These are phyloP conservation scores for Erigeron canadensis DNA, from an alignment of 129 eudicot species.

Conservation along the genomic window DNA sequence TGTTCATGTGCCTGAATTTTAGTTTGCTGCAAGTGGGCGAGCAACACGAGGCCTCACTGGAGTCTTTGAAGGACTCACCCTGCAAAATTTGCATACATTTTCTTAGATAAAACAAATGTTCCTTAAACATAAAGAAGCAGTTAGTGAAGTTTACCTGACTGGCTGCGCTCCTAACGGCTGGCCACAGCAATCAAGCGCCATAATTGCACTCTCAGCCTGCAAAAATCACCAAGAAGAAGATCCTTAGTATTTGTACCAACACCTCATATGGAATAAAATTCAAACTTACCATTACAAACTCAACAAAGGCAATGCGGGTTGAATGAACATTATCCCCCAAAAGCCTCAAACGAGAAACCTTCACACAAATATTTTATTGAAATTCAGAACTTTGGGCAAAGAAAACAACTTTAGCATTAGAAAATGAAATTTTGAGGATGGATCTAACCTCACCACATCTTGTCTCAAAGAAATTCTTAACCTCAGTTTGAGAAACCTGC, in stretches of 20 bases:
- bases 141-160: slow-evolving; percentile 47
- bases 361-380: slow-evolving; percentile 2
- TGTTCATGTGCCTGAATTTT: slow-evolving; percentile 16
- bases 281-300: slow-evolving; percentile 64
- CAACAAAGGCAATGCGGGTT: slow-evolving; percentile 96
- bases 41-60: slow-evolving; percentile 96
- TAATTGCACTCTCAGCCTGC: slow-evolving; percentile 93
- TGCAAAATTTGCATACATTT: slow-evolving; percentile 24
- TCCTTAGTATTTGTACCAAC: neutral
- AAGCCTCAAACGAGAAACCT: slow-evolving; percentile 98
- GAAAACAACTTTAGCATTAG: too few relatives aligned
- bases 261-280: neutral
- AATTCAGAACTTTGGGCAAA: neutral
- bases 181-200: slow-evolving; percentile 93
- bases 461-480: slow-evolving; percentile 84
- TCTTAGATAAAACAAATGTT: neutral
- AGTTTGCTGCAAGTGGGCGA: slow-evolving; percentile 59
- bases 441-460: slow-evolving; percentile 87
- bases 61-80: slow-evolving; percentile 99
- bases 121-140: neutral
- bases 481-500: slow-evolving; percentile 92
- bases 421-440: neutral
- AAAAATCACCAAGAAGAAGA: slow-evolving; percentile 6
- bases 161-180: slow-evolving; percentile 81
- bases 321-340: slow-evolving; percentile 97